A percentile compares a stretch with the other conserved stretches of the same genome.
Evolutionary conservation across 768 basidiomycete species (phyloP).

Genomic region (Phylloporus sp.): DNA sequence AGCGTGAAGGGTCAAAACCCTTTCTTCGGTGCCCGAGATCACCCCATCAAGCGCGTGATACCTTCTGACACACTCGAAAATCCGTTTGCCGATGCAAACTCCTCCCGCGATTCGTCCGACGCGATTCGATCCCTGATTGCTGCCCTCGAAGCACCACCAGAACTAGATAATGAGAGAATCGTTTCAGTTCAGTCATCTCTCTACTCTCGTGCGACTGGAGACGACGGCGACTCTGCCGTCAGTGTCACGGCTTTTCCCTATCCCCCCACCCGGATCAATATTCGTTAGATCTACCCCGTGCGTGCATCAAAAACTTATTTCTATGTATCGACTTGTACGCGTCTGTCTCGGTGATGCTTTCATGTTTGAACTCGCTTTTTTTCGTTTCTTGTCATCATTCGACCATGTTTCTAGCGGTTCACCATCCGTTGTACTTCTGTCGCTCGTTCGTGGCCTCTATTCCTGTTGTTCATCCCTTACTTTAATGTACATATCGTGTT

Average conservation of each 20-base stretch:
- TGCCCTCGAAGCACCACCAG: slow-evolving; percentile 51
- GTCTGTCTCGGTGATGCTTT: slow-evolving; percentile 5
- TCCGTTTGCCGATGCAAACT: slow-evolving; percentile 42
- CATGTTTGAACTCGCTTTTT: slow-evolving; percentile 11
- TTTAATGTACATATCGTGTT: neutral
- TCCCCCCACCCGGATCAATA: slow-evolving; percentile 21
- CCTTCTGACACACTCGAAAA: slow-evolving; percentile 23
- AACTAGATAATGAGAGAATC: slow-evolving; percentile 46
- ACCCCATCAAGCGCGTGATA: slow-evolving; percentile 19
- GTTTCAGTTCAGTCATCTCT: slow-evolving; percentile 57
- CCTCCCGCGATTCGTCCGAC: slow-evolving; percentile 25
- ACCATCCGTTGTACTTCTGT: slow-evolving; percentile 12
- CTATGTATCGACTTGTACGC: slow-evolving; percentile 7
- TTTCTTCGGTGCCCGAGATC: slow-evolving; percentile 40
- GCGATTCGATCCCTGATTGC: slow-evolving; percentile 64
- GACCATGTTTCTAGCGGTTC: neutral
- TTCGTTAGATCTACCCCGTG: slow-evolving; percentile 4
- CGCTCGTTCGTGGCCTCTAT: neutral
- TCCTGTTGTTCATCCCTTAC: neutral
- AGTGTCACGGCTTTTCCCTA: slow-evolving; percentile 29
- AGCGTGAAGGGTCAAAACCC: slow-evolving; percentile 32
- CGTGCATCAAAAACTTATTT: neutral
- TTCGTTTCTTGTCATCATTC: slow-evolving; percentile 7
- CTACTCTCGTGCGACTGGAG: slow-evolving; percentile 27
- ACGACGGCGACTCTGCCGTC: slow-evolving; percentile 25